phyloP scores from a whole-genome alignment of 345 rosid genomes.

The Citrus cavaleriei region DNA sequence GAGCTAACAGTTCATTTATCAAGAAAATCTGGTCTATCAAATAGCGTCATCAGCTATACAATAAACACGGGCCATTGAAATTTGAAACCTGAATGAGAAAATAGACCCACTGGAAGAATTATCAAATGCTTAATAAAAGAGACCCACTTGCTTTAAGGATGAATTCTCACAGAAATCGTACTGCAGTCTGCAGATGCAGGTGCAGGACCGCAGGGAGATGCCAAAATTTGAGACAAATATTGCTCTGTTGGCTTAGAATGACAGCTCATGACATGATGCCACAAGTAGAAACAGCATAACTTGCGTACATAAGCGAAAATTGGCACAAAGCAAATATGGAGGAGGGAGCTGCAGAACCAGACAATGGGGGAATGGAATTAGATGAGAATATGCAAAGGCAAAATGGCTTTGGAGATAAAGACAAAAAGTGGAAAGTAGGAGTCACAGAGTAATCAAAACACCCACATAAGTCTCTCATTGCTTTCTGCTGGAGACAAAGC shows the following conservation, averaged over 20 bases:
- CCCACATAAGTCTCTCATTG: constrained; percentile 6
- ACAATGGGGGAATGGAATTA: constrained; percentile 20
- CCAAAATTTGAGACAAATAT: constrained; percentile 16
- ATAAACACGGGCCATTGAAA: not conserved
- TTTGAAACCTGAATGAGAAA: not conserved
- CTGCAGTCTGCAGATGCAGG: not conserved
- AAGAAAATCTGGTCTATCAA: not conserved
- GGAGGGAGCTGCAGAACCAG: constrained; percentile 2
- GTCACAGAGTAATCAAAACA: not conserved
- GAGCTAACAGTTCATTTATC: not conserved
- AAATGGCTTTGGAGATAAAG: constrained; percentile 21
- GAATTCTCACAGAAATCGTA: not conserved
- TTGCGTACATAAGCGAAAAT: not conserved
- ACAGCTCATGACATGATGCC: constrained; percentile 12
- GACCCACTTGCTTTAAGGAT: not conserved
- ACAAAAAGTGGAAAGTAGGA: constrained; percentile 15
- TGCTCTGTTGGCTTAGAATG: constrained; percentile 14
- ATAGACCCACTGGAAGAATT: not conserved
- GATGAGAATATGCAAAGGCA: constrained; percentile 26
- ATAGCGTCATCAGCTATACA: not conserved
- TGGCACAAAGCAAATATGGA: not conserved
- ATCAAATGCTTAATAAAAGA: not conserved
- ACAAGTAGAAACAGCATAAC: not conserved
- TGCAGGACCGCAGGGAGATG: not conserved
- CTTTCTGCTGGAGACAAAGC: constrained; percentile 13